Percentiles rank a stretch among this genome's conserved stretches.
phyloP scores from a whole-genome alignment of 805 yeast genomes.

The Starmerella tilneyi region DNA sequence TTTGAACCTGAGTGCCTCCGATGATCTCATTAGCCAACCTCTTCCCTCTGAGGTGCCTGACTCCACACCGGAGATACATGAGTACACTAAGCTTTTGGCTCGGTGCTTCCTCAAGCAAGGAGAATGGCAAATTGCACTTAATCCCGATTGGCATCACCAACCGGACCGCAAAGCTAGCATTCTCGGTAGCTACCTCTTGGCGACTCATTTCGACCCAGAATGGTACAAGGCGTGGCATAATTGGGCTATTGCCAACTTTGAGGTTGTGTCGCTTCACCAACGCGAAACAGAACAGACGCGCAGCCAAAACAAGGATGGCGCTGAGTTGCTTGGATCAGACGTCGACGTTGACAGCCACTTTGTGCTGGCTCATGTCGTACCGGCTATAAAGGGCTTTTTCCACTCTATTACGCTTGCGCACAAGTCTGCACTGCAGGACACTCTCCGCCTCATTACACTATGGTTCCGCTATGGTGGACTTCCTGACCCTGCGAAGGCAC shows the following conservation, averaged over 20 bases:
- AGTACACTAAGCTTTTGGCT: slow-evolving; percentile 75
- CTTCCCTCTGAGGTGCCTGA: slow-evolving; percentile 63
- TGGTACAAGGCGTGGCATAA: slow-evolving; percentile 99
- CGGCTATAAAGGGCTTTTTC: slow-evolving; percentile 93
- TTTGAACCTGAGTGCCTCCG: slow-evolving; percentile 66
- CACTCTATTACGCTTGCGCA: slow-evolving; percentile 82
- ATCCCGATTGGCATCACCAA: slow-evolving; percentile 67
- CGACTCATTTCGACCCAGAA: slow-evolving; percentile 82
- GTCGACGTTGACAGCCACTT: slow-evolving; percentile 32
- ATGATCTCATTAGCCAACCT: slow-evolving; percentile 78
- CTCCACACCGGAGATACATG: slow-evolving; percentile 58
- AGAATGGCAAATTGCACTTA: slow-evolving; percentile 88
- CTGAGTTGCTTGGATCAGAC: slow-evolving; percentile 26
- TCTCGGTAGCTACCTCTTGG: slow-evolving; percentile 80
- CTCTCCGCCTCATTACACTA: slow-evolving; percentile 73
- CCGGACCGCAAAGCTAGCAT: slow-evolving; percentile 61
- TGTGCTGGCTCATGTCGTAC: slow-evolving; percentile 80
- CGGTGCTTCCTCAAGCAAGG: slow-evolving; percentile 96
- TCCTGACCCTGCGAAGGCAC: slow-evolving; percentile 80
- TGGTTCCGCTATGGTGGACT: slow-evolving; percentile 97
- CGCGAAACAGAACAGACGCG: slow-evolving; percentile 26
- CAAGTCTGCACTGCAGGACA: slow-evolving; percentile 84
- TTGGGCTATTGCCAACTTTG: slow-evolving; percentile 98
- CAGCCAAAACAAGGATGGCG: slow-evolving; percentile 11
- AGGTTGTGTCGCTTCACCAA: slow-evolving; percentile 39